These are phyloP conservation scores for Nemania sp. DNA, from an alignment of 2,329 filamentous ascomycete genomes.

Conservation along the genomic window DNA sequence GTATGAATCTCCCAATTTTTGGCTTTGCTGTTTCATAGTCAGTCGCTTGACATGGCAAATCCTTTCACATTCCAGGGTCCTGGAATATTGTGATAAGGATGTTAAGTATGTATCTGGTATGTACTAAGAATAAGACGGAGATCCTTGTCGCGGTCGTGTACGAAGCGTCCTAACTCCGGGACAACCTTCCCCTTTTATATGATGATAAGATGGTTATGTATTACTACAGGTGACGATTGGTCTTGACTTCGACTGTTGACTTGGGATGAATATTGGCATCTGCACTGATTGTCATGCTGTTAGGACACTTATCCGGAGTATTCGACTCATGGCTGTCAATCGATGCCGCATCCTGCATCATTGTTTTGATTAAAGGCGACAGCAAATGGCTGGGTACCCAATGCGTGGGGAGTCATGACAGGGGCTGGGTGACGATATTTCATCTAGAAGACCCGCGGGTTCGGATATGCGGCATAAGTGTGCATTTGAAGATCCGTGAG, in stretches of 20 bases:
- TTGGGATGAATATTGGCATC: too few species aligned
- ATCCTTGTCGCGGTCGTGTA: slow-evolving; percentile 2
- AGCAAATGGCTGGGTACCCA: too few species aligned
- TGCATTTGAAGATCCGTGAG: slow-evolving; percentile 15
- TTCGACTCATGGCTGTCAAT: neutral
- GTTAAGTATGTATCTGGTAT: neutral
- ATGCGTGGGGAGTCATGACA: neutral
- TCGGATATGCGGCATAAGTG: slow-evolving; percentile 38
- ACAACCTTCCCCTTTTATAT: slow-evolving; percentile 23
- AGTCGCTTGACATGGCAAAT: slow-evolving; percentile 10
- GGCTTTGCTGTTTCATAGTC: neutral
- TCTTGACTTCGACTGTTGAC: neutral
- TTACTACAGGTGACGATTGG: neutral
- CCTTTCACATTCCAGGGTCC: slow-evolving; percentile 7
- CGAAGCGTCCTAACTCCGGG: slow-evolving; percentile 1
- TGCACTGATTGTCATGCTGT: neutral
- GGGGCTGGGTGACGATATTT: slow-evolving; percentile 13
- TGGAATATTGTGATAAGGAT: slow-evolving; percentile 18
- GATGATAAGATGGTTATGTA: neutral
- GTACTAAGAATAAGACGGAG: slow-evolving; percentile 20
- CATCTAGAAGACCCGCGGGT: slow-evolving; percentile 25
- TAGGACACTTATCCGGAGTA: neutral
- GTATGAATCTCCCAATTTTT: too few species aligned
- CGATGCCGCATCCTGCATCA: too few species aligned
- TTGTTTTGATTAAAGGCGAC: too few species aligned